phyloP scores from a whole-genome alignment of 805 yeast genomes.

The Metschnikowia aberdeeniae region DNA sequence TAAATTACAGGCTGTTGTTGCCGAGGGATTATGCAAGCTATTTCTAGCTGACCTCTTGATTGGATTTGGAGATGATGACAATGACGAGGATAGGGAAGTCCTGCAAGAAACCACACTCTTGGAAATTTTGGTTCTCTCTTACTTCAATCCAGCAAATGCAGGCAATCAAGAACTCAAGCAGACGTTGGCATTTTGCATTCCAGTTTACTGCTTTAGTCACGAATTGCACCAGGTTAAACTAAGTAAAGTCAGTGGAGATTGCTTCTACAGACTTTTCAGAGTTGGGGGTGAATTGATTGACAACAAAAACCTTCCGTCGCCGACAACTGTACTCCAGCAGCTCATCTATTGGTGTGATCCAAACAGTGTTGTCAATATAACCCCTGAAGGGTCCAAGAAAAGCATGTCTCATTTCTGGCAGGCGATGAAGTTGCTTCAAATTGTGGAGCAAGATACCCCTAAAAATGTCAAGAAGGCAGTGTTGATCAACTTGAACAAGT shows the following conservation, averaged over 20 bases:
- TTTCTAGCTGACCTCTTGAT: constrained; percentile 70
- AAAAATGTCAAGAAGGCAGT: constrained; percentile 52
- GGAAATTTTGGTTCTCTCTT: constrained; percentile 66
- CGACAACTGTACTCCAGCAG: constrained; percentile 61
- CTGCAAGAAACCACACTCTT: constrained; percentile 43
- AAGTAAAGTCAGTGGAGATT: constrained; percentile 61
- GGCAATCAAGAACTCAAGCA: constrained; percentile 68
- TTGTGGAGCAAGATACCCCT: constrained; percentile 47
- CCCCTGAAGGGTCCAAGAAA: constrained; percentile 36
- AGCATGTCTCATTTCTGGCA: constrained; percentile 55
- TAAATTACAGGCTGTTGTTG: constrained; percentile 71
- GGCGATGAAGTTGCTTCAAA: constrained; percentile 49
- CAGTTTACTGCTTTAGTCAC: constrained; percentile 81
- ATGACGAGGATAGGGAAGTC: constrained; percentile 18
- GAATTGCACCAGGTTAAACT: constrained; percentile 64
- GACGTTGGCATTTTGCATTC: constrained; percentile 80
- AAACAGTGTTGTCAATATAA: constrained; percentile 49
- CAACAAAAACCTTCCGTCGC: constrained; percentile 32
- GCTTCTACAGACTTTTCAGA: constrained; percentile 53
- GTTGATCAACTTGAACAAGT: constrained; percentile 46
- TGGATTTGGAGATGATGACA: constrained; percentile 34
- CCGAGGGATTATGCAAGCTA: constrained; percentile 82
- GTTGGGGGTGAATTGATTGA: constrained; percentile 32
- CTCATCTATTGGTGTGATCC: constrained; percentile 87
- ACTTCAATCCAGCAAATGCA: constrained; percentile 66